Conservation (phyloP, 106 monocot species). For the Acanthochlamys bracteata region DNA sequence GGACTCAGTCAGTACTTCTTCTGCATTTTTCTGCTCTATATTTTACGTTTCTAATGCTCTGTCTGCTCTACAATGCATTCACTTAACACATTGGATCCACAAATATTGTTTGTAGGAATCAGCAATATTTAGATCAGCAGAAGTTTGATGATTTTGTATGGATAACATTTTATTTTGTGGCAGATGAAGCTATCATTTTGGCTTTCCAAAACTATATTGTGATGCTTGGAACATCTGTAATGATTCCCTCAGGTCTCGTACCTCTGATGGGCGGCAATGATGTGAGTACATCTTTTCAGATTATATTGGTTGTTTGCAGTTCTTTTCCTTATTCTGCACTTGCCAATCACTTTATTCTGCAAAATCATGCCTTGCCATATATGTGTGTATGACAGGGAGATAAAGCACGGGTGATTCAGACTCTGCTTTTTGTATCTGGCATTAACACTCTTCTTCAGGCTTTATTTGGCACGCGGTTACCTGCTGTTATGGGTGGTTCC, state of each 20-base stretch:
- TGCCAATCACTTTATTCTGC: background rate
- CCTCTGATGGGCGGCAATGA: constrained; percentile 74
- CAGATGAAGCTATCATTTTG: constrained; percentile 54
- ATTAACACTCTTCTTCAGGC: constrained; percentile 85
- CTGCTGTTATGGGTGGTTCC: constrained; percentile 79
- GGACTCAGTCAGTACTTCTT: no score
- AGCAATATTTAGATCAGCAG: background rate
- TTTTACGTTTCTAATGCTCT: no score
- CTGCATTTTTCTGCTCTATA: no score
- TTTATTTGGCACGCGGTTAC: constrained; percentile 62
- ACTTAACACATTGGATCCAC: no score
- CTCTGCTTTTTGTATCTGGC: constrained; percentile 72
- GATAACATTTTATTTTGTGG: background rate
- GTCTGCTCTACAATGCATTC: no score
- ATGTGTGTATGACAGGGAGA: no score
- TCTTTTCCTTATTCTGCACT: background rate
- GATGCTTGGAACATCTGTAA: constrained; percentile 74
- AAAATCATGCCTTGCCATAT: background rate
- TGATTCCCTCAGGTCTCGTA: constrained; percentile 55
- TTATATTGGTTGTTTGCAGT: background rate
- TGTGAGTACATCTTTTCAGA: constrained; percentile 28
- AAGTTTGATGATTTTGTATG: background rate
- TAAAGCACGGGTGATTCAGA: constrained; percentile 80
- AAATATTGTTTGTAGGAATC: no score
- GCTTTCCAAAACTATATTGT: constrained; percentile 90